Conservation (phyloP, 768 basidiomycete genomes). For the Lenzites betulinus region DNA sequence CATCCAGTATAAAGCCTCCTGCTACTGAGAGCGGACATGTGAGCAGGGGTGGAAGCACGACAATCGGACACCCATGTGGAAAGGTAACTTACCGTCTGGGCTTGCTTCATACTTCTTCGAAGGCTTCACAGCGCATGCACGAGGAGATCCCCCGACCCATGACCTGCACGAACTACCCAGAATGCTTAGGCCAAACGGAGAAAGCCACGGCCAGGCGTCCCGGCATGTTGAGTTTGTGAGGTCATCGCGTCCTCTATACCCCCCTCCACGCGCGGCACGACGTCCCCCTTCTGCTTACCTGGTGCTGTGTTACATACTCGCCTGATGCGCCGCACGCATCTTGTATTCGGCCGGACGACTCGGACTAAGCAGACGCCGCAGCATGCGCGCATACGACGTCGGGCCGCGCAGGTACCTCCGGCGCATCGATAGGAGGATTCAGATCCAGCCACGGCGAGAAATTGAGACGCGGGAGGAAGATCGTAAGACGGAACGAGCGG, state of each 20-base stretch:
- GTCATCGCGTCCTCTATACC: not conserved
- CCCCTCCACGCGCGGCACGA: not conserved
- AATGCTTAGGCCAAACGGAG: not conserved
- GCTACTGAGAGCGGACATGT: conserved; percentile 1
- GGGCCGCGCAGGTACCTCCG: conserved; percentile 1
- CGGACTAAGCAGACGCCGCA: not conserved
- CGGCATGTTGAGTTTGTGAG: not conserved
- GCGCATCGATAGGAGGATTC: conserved; percentile 7
- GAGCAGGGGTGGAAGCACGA: conserved; percentile 2
- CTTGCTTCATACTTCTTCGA: not conserved
- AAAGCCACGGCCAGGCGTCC: not conserved
- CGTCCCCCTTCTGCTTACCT: not conserved
- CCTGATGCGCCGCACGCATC: not conserved
- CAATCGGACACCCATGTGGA: not conserved
- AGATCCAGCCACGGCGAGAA: conserved; percentile 3
- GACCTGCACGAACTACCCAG: not conserved
- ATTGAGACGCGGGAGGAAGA: not conserved
- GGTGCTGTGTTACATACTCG: not conserved
- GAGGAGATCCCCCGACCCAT: not conserved
- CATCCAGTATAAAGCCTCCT: not conserved
- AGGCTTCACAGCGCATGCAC: not conserved
- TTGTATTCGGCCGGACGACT: not conserved
- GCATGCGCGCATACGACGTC: not conserved
- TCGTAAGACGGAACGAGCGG: conserved; percentile 12
- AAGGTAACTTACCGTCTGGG: conserved; percentile 1